These are phyloP conservation scores for Naegleria gruberi DNA, from an alignment of 208 protist genomes.

Conservation along the genomic window DNA sequence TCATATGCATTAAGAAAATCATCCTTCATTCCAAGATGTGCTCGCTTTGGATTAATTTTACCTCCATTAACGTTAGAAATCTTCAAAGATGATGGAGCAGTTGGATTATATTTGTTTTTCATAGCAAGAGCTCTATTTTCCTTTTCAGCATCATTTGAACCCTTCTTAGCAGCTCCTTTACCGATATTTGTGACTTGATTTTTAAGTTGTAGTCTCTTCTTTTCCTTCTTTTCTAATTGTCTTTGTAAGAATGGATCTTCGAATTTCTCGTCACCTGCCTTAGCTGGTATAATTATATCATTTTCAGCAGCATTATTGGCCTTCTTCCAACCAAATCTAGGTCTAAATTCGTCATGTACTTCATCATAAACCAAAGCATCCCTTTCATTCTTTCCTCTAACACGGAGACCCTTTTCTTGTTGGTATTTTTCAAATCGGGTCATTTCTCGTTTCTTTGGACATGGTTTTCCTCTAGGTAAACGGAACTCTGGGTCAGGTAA, in stretches of 20 bases:
- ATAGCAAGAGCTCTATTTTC: not conserved
- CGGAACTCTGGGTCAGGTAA: not conserved
- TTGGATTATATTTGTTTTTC: not conserved
- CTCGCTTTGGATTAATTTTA: not conserved
- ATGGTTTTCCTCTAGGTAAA: slow-evolving; percentile 23
- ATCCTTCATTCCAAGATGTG: not conserved
- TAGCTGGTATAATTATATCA: slow-evolving; percentile 1
- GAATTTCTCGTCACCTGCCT: not conserved
- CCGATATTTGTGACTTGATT: not conserved
- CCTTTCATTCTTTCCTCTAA: not conserved
- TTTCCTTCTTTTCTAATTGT: not conserved
- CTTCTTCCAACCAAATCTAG: not conserved
- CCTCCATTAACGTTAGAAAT: not conserved
- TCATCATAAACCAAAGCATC: not conserved
- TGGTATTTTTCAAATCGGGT: not conserved
- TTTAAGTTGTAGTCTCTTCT: not conserved
- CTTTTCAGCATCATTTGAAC: not conserved
- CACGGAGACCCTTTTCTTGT: not conserved
- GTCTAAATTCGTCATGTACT: not conserved
- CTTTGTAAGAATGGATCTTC: slow-evolving; percentile 19
- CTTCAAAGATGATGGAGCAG: not conserved
- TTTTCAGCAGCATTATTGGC: not conserved
- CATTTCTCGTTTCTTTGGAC: not conserved
- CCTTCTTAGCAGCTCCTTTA: not conserved
- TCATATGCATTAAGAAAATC: not conserved